These are phyloP conservation scores for Hyaloscypha hepaticicola DNA, from an alignment of 495 filamentous ascomycete species.

Conservation along the genomic window DNA sequence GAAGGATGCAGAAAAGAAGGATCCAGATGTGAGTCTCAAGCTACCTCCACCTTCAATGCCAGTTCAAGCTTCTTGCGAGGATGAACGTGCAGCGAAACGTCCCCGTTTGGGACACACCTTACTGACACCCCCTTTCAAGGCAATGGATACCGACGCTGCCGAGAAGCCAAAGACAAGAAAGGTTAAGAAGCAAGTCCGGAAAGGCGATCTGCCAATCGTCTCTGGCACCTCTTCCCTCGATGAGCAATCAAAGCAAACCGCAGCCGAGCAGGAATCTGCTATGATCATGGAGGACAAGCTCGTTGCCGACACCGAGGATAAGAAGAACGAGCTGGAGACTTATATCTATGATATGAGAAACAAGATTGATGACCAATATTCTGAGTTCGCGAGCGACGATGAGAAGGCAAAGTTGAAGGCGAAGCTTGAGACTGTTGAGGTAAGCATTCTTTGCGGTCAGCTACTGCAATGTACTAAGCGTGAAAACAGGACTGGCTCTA, in stretches of 20 bases:
- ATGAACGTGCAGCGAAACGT: constrained; percentile 22
- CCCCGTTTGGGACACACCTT: constrained; percentile 12
- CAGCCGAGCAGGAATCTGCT: constrained; percentile 74
- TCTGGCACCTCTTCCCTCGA: constrained; percentile 80
- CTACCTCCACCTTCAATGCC: background rate
- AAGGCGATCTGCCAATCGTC: constrained; percentile 90
- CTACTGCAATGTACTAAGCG: constrained; percentile 2
- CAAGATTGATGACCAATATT: constrained; percentile 88
- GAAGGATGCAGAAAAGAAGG: constrained; percentile 46
- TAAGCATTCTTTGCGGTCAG: constrained; percentile 44
- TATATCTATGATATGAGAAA: constrained; percentile 95
- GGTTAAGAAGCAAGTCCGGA: constrained; percentile 99
- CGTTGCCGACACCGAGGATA: constrained; percentile 96
- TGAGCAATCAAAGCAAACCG: constrained; percentile 57
- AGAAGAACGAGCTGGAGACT: constrained; percentile 98
- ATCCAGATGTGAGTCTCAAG: constrained; percentile 50
- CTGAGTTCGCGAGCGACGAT: constrained; percentile 84
- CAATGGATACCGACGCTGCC: constrained; percentile 79
- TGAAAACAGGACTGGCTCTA: constrained; percentile 88
- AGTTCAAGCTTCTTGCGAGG: constrained; percentile 17
- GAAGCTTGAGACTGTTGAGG: constrained; percentile 81
- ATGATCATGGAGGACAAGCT: constrained; percentile 99
- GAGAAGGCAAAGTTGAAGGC: constrained; percentile 83
- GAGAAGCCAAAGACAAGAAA: constrained; percentile 85
- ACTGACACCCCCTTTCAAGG: constrained; percentile 49